phyloP scores from a whole-genome alignment of 2,329 filamentous ascomycete genomes.

The Epichloe gansuensis region DNA sequence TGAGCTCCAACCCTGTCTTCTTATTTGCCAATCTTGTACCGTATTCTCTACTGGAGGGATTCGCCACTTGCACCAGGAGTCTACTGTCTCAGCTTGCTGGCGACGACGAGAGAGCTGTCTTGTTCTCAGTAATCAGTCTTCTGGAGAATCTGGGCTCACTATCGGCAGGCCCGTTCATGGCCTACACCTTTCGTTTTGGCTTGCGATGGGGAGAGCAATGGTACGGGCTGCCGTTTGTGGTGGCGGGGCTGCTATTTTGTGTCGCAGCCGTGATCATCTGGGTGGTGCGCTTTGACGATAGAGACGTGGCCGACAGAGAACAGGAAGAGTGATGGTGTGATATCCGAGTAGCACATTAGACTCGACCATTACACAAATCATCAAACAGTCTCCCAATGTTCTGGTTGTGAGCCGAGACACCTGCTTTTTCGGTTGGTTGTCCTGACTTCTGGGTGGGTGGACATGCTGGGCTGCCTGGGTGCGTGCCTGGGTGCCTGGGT shows the following conservation, averaged over 20 bases:
- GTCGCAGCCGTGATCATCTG: not conserved
- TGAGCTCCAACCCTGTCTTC: too few relatives aligned
- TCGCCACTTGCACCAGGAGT: not conserved
- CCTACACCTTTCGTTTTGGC: not conserved
- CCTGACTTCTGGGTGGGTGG: too few relatives aligned
- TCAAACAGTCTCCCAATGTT: too few relatives aligned
- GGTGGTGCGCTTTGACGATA: too few relatives aligned
- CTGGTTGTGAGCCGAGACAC: too few relatives aligned
- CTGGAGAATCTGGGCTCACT: not conserved
- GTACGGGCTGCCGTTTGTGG: not conserved
- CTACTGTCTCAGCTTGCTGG: not conserved
- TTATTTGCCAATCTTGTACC: not conserved
- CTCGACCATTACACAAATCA: too few relatives aligned
- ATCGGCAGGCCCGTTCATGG: not conserved
- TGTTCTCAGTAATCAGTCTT: not conserved
- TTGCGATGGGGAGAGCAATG: not conserved
- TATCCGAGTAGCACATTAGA: too few relatives aligned
- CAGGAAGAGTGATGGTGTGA: too few relatives aligned
- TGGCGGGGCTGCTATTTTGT: not conserved
- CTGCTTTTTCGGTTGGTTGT: too few relatives aligned
- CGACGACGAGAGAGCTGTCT: not conserved
- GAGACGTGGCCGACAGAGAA: too few relatives aligned
- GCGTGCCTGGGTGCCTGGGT: too few relatives aligned
- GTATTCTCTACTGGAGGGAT: not conserved
- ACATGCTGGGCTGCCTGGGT: too few relatives aligned